These are phyloP conservation scores for Leptographium galeiforme DNA, from an alignment of 2,329 filamentous ascomycete genomes.

Conservation along the genomic window DNA sequence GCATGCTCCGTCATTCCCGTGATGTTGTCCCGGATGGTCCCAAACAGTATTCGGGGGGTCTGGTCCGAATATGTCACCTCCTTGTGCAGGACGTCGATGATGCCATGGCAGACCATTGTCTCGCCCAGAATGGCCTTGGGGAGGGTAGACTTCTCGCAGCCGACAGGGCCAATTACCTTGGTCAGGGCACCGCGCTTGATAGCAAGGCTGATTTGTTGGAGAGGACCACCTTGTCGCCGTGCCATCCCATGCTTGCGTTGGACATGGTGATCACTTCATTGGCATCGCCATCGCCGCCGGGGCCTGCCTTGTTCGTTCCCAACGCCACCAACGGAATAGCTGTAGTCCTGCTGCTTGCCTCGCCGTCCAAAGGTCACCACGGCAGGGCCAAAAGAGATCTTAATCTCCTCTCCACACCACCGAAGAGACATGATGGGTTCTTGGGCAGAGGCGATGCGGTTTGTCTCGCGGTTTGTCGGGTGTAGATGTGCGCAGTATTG, in stretches of 20 bases:
- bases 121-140: conserved; percentile 25
- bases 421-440: background rate
- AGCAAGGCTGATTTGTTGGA: background rate
- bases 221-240: background rate
- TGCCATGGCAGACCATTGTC: conserved; percentile 10
- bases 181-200: conserved; percentile 11
- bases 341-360: background rate
- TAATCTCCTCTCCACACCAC: background rate
- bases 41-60: conserved; percentile 27
- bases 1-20: conserved; percentile 13
- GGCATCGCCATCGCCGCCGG: background rate
- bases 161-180: conserved; percentile 26
- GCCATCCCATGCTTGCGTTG: background rate
- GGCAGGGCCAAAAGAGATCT: background rate
- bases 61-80: conserved; percentile 14
- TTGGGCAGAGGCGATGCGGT: background rate
- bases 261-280: background rate
- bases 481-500: background rate
- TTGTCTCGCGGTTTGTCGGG: background rate
- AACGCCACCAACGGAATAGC: background rate
- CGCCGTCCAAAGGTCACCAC: background rate
- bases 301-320: background rate
- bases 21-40: conserved; percentile 24
- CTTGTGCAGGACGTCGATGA: conserved; percentile 23
- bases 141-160: conserved; percentile 27